phyloP scores from a whole-genome alignment of 2,329 filamentous ascomycete genomes.

The Rugonectria rugulosa region DNA sequence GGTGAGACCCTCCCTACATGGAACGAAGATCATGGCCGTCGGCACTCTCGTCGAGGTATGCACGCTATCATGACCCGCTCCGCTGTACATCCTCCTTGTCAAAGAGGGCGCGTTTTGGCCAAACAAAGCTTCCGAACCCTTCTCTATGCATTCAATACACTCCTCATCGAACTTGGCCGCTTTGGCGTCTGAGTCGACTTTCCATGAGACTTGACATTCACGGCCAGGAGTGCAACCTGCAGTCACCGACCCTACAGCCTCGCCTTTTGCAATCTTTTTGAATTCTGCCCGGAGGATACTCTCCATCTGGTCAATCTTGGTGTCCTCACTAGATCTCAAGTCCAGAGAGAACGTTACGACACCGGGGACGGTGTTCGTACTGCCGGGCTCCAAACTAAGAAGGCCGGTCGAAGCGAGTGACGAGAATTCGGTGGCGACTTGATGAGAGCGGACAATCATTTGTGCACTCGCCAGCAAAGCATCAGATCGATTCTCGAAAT shows the following conservation, averaged over 20 bases:
- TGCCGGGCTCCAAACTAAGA: not conserved
- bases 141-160: conserved; percentile 57
- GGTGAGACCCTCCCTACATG: conserved; percentile 34
- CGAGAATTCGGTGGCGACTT: conserved; percentile 20
- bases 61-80: conserved; percentile 39
- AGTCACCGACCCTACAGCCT: not conserved
- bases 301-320: not conserved
- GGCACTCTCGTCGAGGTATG: conserved; percentile 30
- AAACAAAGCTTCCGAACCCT: conserved; percentile 1
- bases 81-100: conserved; percentile 29
- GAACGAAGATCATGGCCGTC: conserved; percentile 39
- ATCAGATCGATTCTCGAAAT: conserved; percentile 38
- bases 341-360: not conserved
- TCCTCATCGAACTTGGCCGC: conserved; percentile 57
- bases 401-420: not conserved
- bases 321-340: not conserved
- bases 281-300: not conserved
- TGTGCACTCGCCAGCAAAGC: conserved; percentile 37
- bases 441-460: conserved; percentile 37
- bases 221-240: not conserved
- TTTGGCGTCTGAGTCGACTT: not conserved
- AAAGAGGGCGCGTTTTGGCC: not conserved
- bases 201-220: not conserved
- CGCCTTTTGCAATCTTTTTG: not conserved
- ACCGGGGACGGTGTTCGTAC: not conserved